phyloP scores from a whole-genome alignment of 2,329 filamentous ascomycete species.

The Beauveria rudraprayagi region DNA sequence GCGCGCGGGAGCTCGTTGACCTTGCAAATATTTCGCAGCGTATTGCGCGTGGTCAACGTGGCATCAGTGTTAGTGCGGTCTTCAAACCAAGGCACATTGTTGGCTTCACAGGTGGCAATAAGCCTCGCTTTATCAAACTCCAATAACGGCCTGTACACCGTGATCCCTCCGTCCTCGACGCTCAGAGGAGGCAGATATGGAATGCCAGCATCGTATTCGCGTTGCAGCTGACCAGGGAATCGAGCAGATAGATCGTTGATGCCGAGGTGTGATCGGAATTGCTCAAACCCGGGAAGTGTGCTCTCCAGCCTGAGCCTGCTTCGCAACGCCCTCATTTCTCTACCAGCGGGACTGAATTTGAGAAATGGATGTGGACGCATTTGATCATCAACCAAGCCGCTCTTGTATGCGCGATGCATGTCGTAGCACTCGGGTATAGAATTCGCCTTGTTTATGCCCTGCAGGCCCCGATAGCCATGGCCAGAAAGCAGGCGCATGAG shows the following conservation, averaged over 20 bases:
- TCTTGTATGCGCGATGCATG: conserved; percentile 62
- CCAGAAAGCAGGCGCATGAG: conserved; percentile 67
- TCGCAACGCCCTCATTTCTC: conserved; percentile 23
- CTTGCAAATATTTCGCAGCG: conserved; percentile 60
- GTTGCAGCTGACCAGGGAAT: conserved; percentile 20
- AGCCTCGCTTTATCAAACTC: conserved; percentile 64
- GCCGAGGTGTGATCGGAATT: not conserved
- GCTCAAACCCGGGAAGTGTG: conserved; percentile 7
- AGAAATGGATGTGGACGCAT: conserved; percentile 25
- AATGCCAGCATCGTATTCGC: conserved; percentile 15
- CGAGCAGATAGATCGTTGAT: conserved; percentile 18
- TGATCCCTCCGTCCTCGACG: conserved; percentile 59
- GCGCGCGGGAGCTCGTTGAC: conserved; percentile 58
- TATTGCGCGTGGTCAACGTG: conserved; percentile 72
- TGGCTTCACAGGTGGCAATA: conserved; percentile 64
- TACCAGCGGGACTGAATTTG: conserved; percentile 25
- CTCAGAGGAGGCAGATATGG: conserved; percentile 28
- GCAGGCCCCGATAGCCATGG: conserved; percentile 61
- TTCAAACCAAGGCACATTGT: conserved; percentile 67
- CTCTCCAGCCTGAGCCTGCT: conserved; percentile 17
- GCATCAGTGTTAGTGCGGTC: conserved; percentile 75
- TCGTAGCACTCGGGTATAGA: conserved; percentile 81
- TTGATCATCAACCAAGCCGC: conserved; percentile 48
- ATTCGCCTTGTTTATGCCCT: conserved; percentile 56
- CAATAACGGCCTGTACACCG: conserved; percentile 61